phyloP scores from a whole-genome alignment of 768 basidiomycete genomes.

The Fomitopsis pulvina region DNA sequence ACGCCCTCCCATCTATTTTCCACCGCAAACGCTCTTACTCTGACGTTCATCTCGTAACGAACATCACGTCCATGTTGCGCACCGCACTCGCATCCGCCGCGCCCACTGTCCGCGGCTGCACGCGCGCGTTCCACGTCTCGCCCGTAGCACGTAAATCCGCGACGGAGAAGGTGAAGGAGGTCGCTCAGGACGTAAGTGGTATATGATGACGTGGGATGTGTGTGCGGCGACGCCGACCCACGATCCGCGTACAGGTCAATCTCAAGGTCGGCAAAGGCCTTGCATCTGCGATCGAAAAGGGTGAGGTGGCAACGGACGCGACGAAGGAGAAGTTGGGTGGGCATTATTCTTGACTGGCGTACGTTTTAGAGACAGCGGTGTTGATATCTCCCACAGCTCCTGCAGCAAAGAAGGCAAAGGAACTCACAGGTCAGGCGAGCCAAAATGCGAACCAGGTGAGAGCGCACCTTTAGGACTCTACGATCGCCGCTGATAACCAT shows the following conservation, averaged over 20 bases:
- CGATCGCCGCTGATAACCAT: not conserved
- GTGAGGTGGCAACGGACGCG: constrained; percentile 31
- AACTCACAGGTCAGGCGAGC: constrained; percentile 25
- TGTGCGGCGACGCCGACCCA: not conserved
- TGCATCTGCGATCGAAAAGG: constrained; percentile 36
- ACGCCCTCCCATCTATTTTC: not conserved
- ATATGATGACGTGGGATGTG: not conserved
- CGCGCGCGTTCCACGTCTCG: constrained; percentile 26
- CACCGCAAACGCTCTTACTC: not conserved
- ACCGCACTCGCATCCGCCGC: constrained; percentile 17
- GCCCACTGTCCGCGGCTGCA: constrained; percentile 10
- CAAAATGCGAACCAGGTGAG: constrained; percentile 36
- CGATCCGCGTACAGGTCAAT: constrained; percentile 28
- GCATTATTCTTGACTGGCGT: not conserved
- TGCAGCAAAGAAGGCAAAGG: constrained; percentile 24
- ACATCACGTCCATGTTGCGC: constrained; percentile 21
- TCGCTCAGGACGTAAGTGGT: constrained; percentile 29
- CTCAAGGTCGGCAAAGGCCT: constrained; percentile 32
- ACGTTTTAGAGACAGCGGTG: not conserved
- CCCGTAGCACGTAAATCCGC: constrained; percentile 26
- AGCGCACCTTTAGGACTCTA: too few relatives aligned
- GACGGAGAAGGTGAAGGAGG: constrained; percentile 33
- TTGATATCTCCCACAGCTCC: not conserved
- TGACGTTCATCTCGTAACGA: not conserved
- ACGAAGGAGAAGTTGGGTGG: constrained; percentile 32